Base-by-base conservation (phyloP, 169 alveolate genomes). In the Babesia divergens region DNA sequence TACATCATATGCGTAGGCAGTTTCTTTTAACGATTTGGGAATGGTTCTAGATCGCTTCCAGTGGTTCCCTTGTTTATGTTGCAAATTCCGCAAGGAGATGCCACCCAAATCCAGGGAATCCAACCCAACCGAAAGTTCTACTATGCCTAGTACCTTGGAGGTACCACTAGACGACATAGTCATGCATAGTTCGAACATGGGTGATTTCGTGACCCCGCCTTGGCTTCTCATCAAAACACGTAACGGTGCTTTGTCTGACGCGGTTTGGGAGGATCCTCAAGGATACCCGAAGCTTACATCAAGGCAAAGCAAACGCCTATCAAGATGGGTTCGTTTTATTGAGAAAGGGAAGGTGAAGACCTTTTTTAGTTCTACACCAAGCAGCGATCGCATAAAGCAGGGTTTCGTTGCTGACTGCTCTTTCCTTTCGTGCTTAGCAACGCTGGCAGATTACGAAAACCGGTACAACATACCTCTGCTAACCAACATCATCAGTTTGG, bases 361-460 rank as follows among this genome's bases (percentile, higher is more conserved):
- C 62, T 86, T 90, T 20, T 65, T 90, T 68, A 58, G 68, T 7
- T 70, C 81, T 8, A 52, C 49, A 54, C 90, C 91, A n/a, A 49
- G 71, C 74, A 81, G 86, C 47, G 77, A 62, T 28, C 66, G 90
- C 51, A 94, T 91, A 34, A 86, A 86, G 35, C 96, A 95, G 69
- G 97, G 97, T 13, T 92, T 91, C 75, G 95, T 94, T 14, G 98
- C 97, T 0, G 98, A 95, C 75, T 95, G 98, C 71, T 93, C 97
- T 18, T 94, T 94, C 58, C 82, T 95, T 14, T 83, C 95, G 4
- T 84, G 93, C 28, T 71, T 95, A 44, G 94, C 98, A 0, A 91
- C 91, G 29, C 81, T 95, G 34, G 91, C 95, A 26, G 97, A 95
- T 55, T 91, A 89, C 66, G 97, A 94, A 66, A 62, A 72, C 54